These are phyloP conservation scores for Podaxis sp. DNA, from an alignment of 768 basidiomycete species.

Conservation along the genomic window DNA sequence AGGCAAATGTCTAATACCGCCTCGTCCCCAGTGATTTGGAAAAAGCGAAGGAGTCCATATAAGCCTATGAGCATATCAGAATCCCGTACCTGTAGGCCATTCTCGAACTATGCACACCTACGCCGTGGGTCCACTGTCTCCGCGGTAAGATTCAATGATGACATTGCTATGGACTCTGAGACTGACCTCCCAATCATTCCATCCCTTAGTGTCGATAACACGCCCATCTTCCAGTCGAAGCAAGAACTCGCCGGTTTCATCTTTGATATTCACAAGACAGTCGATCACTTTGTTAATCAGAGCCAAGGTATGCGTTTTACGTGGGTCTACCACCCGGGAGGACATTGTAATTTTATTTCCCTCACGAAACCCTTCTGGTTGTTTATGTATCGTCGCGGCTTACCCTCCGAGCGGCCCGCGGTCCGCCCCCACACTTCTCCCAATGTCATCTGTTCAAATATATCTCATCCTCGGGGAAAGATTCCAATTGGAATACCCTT, in stretches of 20 bases:
- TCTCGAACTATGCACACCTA: constrained; percentile 25
- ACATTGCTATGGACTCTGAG: background rate
- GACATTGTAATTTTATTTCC: constrained; percentile 24
- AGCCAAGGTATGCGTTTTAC: constrained; percentile 24
- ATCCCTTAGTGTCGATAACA: constrained; percentile 55
- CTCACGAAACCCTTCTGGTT: background rate
- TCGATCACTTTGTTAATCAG: constrained; percentile 36
- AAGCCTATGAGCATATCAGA: constrained; percentile 26
- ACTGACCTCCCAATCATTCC: constrained; percentile 54
- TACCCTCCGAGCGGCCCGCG: constrained; percentile 14
- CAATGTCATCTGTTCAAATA: constrained; percentile 7
- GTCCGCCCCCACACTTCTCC: constrained; percentile 13
- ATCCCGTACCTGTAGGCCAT: background rate
- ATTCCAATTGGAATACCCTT: background rate
- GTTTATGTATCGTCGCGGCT: background rate
- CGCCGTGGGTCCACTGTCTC: constrained; percentile 42
- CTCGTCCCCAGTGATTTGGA: constrained; percentile 38
- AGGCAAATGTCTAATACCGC: constrained; percentile 38
- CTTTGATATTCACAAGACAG: constrained; percentile 50
- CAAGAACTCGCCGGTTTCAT: constrained; percentile 50
- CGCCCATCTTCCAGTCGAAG: constrained; percentile 47
- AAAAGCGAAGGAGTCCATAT: constrained; percentile 38
- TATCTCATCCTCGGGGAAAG: background rate
- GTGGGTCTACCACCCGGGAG: constrained; percentile 28
- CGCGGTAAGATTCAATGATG: background rate